phyloP scores from a whole-genome alignment of 176 grass and related monocot genomes.

The Elymus sibiricus region DNA sequence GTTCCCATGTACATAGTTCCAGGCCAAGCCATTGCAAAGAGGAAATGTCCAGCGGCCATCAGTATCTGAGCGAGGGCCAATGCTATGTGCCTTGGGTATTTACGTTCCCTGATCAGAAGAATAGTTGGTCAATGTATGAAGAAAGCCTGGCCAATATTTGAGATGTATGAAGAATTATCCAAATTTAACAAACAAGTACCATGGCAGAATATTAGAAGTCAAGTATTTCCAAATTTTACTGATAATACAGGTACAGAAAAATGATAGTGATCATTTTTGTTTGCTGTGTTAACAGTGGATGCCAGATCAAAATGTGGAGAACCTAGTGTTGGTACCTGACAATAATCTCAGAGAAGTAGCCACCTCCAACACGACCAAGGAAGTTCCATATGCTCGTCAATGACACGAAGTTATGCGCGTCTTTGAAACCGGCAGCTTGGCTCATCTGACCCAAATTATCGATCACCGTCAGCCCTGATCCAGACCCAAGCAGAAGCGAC shows the following conservation, averaged over 20 bases:
- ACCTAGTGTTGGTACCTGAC: slow-evolving; percentile 54
- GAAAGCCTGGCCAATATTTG: neutral
- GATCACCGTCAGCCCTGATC: slow-evolving; percentile 83
- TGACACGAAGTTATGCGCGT: slow-evolving; percentile 71
- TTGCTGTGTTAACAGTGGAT: neutral
- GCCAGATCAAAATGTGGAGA: neutral
- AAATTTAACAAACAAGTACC: neutral
- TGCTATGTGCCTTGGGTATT: slow-evolving; percentile 72
- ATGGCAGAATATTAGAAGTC: neutral
- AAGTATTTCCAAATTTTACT: neutral
- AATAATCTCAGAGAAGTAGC: slow-evolving; percentile 92
- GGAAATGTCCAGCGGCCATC: slow-evolving; percentile 70
- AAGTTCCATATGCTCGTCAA: slow-evolving; percentile 96
- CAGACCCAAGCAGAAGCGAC: slow-evolving; percentile 74
- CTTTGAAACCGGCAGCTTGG: slow-evolving; percentile 70
- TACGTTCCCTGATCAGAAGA: slow-evolving; percentile 52
- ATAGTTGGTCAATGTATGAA: slow-evolving; percentile 22
- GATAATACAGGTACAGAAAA: neutral
- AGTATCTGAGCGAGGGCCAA: slow-evolving; percentile 58
- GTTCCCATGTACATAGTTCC: slow-evolving; percentile 80
- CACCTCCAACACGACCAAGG: slow-evolving; percentile 83
- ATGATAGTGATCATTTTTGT: neutral
- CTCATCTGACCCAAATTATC: slow-evolving; percentile 97
- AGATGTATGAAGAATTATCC: neutral
- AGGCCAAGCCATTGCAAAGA: slow-evolving; percentile 92